Evolutionary conservation across 208 protist species (phyloP).

Genomic region (Leptomonas seymouri): DNA sequence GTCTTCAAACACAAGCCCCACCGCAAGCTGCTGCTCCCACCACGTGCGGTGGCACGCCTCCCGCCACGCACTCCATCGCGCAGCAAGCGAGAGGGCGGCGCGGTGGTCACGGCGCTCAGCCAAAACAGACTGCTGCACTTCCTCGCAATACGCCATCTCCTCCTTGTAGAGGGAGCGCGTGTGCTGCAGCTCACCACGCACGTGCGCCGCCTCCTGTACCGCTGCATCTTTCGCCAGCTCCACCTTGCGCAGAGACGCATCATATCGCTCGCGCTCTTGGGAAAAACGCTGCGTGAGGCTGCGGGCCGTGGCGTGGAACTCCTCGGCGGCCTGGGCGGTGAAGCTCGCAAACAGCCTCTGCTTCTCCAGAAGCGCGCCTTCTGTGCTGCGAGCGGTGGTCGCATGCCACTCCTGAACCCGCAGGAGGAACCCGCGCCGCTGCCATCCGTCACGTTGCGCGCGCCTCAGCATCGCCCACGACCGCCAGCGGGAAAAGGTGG

Average conservation of each 20-base stretch:
- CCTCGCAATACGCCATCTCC: constrained; percentile 13
- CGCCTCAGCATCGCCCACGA: constrained; percentile 28
- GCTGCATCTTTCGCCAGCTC: constrained; percentile 2
- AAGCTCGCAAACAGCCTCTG: background rate
- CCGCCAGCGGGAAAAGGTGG: constrained; percentile 40
- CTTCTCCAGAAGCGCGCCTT: constrained; percentile 7
- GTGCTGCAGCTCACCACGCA: constrained; percentile 26
- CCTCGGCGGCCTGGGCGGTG: background rate
- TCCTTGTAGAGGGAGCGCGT: constrained; percentile 11
- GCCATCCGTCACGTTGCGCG: constrained; percentile 5
- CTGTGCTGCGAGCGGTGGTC: background rate
- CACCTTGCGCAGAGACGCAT: constrained; percentile 6
- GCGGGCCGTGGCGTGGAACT: background rate
- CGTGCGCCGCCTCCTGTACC: constrained; percentile 11
- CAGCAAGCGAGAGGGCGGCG: background rate
- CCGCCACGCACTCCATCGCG: constrained; percentile 8
- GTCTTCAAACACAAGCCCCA: constrained; percentile 6
- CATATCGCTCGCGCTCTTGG: constrained; percentile 10
- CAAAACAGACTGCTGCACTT: background rate
- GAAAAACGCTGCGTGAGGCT: background rate
- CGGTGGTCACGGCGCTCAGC: constrained; percentile 10
- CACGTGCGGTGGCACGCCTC: background rate
- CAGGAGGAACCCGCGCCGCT: constrained; percentile 9
- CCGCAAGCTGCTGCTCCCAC: constrained; percentile 1
- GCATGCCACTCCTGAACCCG: constrained; percentile 13